Conservation (phyloP, 2,329 filamentous ascomycete genomes). For the Colletotrichum melonis region DNA sequence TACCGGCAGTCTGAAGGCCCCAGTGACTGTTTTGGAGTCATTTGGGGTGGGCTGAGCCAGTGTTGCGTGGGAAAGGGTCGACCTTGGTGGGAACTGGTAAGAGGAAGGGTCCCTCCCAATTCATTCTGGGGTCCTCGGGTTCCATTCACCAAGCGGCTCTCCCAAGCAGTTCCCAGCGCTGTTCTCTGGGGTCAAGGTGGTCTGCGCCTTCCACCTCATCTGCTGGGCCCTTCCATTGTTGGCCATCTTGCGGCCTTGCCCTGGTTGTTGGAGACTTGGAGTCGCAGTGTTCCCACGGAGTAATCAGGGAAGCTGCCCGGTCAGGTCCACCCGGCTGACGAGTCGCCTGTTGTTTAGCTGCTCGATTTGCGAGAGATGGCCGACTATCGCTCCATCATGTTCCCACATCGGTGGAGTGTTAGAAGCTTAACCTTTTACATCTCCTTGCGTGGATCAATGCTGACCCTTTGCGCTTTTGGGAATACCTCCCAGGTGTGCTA, state of each 20-base stretch:
- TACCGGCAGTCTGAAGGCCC: slow-evolving; percentile 25
- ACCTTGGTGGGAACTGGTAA: not conserved
- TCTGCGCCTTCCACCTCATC: not conserved
- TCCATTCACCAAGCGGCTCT: not conserved
- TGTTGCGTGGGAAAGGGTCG: not conserved
- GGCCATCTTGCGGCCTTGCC: not conserved
- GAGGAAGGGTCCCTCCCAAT: not conserved
- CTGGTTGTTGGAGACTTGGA: not conserved
- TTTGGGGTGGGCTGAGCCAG: slow-evolving; percentile 15
- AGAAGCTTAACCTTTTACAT: slow-evolving; percentile 30
- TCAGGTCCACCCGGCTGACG: slow-evolving; percentile 16
- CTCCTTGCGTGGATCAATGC: slow-evolving; percentile 30
- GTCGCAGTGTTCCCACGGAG: slow-evolving; percentile 14
- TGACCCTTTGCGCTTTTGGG: not conserved
- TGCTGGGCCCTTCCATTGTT: not conserved
- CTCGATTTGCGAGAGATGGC: not conserved
- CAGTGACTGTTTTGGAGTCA: slow-evolving; percentile 21
- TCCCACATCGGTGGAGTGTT: slow-evolving; percentile 18
- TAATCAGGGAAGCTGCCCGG: slow-evolving; percentile 6
- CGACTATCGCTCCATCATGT: slow-evolving; percentile 17
- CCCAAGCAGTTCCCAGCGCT: not conserved
- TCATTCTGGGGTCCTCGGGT: not conserved
- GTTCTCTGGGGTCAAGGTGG: not conserved
- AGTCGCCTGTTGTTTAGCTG: not conserved
- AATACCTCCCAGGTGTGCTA: no score